Percentiles rank a stretch among this genome's conserved stretches.
Conservation (phyloP, 1,139 yeast species). For the Pichia sp. region DNA sequence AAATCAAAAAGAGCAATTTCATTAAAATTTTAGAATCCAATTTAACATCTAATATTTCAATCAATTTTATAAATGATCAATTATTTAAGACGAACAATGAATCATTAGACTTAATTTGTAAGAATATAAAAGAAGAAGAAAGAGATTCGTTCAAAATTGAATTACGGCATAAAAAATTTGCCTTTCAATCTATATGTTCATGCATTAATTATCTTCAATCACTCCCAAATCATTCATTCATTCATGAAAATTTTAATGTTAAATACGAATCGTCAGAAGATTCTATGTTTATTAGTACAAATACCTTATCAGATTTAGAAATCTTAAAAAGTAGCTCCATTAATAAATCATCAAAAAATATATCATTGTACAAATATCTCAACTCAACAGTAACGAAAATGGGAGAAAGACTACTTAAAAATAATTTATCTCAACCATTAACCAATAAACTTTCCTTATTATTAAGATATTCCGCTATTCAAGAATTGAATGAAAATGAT, state of each 20-base stretch:
- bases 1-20: slow-evolving; percentile 29
- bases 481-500: slow-evolving; percentile 28
- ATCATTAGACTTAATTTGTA: neutral
- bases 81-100: neutral
- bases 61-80: neutral
- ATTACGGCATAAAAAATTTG: neutral
- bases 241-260: neutral
- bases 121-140: neutral
- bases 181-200: neutral
- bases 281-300: slow-evolving; percentile 37
- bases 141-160: neutral
- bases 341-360: slow-evolving; percentile 21
- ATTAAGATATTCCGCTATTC: slow-evolving; percentile 33
- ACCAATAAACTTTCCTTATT: slow-evolving; percentile 32
- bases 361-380: slow-evolving; percentile 32
- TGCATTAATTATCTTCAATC: neutral
- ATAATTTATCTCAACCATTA: slow-evolving; percentile 40
- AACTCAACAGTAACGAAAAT: slow-evolving; percentile 38
- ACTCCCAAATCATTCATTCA: neutral
- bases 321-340: slow-evolving; percentile 32
- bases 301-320: slow-evolving; percentile 34
- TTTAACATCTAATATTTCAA: neutral
- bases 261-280: slow-evolving; percentile 28
- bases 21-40: slow-evolving; percentile 24
- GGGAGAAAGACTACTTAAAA: slow-evolving; percentile 38